Conservation (phyloP, 139 green algal genomes). For the Nannochloris sp. region DNA sequence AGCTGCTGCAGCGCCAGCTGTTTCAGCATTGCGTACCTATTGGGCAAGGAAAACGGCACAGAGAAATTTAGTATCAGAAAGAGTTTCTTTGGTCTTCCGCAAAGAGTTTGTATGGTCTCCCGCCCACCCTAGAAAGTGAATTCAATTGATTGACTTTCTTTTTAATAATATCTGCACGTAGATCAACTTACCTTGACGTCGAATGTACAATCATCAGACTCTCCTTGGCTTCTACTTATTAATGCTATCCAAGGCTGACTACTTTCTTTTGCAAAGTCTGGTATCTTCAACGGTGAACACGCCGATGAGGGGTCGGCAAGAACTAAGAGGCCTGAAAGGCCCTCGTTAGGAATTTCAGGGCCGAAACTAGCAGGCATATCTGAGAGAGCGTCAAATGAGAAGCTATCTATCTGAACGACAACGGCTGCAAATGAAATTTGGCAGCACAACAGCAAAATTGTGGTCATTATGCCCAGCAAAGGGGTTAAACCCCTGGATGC, state of each 20-base stretch:
- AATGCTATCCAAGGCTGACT: constrained; percentile 57
- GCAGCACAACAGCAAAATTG: too few relatives aligned
- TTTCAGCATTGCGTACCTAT: constrained; percentile 60
- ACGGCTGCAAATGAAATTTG: too few relatives aligned
- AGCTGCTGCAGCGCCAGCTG: constrained; percentile 56
- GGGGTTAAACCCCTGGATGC: too few relatives aligned
- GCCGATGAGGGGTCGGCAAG: constrained; percentile 56
- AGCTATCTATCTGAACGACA: too few relatives aligned
- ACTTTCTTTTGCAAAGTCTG: constrained; percentile 7
- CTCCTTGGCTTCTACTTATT: constrained; percentile 48
- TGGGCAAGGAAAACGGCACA: too few relatives aligned
- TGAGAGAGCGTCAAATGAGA: constrained; percentile 23
- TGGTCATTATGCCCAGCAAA: too few relatives aligned
- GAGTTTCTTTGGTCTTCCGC: too few relatives aligned
- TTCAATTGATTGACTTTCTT: neutral
- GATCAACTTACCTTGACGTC: constrained; percentile 69
- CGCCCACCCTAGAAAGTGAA: neutral
- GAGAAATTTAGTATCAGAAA: too few relatives aligned
- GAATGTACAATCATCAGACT: constrained; percentile 63
- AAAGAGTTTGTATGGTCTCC: neutral
- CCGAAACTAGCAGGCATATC: constrained; percentile 66
- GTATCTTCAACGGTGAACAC: constrained; percentile 38
- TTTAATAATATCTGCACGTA: too few relatives aligned
- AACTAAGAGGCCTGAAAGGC: constrained; percentile 42
- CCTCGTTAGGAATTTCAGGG: constrained; percentile 37